Conservation (phyloP, 768 basidiomycete species). For the Amanita polypyramis region DNA sequence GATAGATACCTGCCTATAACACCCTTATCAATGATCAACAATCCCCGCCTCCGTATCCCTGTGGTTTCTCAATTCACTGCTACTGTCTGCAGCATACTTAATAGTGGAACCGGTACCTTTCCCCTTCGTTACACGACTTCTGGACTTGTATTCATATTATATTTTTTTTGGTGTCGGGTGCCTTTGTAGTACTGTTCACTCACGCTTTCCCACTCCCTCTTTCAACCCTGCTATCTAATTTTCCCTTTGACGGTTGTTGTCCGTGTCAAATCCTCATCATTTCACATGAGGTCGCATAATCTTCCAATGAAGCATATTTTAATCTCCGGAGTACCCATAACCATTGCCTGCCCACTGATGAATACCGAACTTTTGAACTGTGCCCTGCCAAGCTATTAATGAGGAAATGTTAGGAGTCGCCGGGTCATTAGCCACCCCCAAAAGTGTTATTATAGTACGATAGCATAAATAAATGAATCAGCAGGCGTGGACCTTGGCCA, state of each 20-base stretch:
- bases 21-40: background rate
- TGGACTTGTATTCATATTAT: constrained; percentile 33
- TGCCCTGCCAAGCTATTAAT: background rate
- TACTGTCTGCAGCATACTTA: constrained; percentile 1
- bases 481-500: too few species aligned
- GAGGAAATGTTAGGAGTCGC: background rate
- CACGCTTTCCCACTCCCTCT: constrained; percentile 17
- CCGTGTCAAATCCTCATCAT: background rate
- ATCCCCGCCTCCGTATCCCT: constrained; percentile 2
- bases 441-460: too few species aligned
- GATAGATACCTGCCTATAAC: constrained; percentile 1
- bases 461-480: background rate
- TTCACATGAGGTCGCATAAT: background rate
- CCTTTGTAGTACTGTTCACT: constrained; percentile 23
- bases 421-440: too few species aligned
- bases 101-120: constrained; percentile 4
- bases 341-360: background rate
- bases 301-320: constrained; percentile 7
- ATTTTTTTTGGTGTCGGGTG: constrained; percentile 15
- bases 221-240: constrained; percentile 19
- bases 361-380: background rate
- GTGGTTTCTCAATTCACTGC: background rate
- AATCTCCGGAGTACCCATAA: constrained; percentile 5
- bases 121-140: constrained; percentile 11
- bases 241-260: constrained; percentile 3